Evolutionary conservation across 768 basidiomycete genomes (phyloP).

Genomic region (Suillus placidus): DNA sequence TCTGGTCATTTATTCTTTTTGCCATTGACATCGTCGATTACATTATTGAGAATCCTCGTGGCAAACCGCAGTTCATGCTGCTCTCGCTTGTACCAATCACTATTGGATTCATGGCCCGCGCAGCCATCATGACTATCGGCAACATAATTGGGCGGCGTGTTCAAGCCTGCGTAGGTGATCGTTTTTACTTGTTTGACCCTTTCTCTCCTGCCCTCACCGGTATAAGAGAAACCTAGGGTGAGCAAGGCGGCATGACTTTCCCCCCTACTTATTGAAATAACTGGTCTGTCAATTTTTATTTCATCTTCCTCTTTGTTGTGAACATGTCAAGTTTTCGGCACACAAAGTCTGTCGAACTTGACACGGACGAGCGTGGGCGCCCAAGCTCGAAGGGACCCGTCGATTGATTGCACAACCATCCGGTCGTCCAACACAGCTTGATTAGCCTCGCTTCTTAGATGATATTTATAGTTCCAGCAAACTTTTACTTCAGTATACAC

Average conservation of each 20-base stretch:
- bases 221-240: neutral
- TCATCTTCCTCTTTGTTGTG: neutral
- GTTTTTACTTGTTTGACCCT: neutral
- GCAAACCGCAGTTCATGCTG: neutral
- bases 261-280: neutral
- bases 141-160: neutral
- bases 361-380: neutral
- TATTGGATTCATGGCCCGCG: neutral
- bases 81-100: slow-evolving; percentile 2
- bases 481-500: neutral
- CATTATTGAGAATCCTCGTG: neutral
- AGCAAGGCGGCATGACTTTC: neutral
- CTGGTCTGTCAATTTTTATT: neutral
- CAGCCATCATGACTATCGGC: neutral
- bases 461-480: neutral
- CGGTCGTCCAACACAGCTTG: neutral
- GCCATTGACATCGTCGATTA: neutral
- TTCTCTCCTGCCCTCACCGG: neutral
- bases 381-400: neutral
- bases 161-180: neutral
- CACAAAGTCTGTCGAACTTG: neutral
- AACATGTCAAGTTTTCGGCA: neutral
- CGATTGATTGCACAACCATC: neutral
- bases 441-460: neutral
- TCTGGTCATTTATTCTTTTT: slow-evolving; percentile 4